Evolutionary conservation across 73 alveolate genomes (phyloP).

Genomic region (Paramecium sonneborni): DNA sequence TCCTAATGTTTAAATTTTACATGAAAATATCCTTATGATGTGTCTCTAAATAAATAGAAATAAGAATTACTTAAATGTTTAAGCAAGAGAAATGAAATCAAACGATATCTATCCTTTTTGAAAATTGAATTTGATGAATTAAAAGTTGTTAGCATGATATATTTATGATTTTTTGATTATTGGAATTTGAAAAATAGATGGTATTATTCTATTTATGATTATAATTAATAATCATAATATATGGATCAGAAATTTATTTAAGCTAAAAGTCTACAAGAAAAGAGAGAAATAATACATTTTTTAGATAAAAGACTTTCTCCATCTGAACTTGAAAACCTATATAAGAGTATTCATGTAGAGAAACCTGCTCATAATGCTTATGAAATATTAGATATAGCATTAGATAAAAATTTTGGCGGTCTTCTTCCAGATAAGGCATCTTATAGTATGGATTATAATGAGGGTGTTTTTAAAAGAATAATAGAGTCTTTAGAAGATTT

Average conservation of each 20-base stretch:
- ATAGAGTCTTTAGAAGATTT: background rate
- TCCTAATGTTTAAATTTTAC: background rate
- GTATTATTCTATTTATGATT: background rate
- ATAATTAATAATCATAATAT: background rate
- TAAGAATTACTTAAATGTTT: background rate
- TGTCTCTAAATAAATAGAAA: background rate
- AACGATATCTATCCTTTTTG: background rate
- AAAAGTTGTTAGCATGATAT: background rate
- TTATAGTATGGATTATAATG: background rate
- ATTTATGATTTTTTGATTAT: background rate
- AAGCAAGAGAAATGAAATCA: background rate
- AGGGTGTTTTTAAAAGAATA: background rate
- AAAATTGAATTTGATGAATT: background rate
- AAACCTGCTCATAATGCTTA: background rate
- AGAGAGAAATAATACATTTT: background rate
- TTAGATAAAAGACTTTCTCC: background rate
- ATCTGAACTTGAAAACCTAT: background rate
- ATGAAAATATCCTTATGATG: background rate
- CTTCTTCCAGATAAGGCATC: constrained; percentile 4
- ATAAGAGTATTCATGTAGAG: background rate
- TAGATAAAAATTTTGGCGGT: background rate
- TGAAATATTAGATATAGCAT: background rate
- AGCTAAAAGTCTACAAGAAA: background rate
- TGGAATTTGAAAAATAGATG: background rate
- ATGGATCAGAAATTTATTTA: background rate